Evolutionary conservation across 73 alveolate genomes (phyloP), one percentile per base, ranked within the genome.

Genomic region (Blepharisma japonicum): DNA sequence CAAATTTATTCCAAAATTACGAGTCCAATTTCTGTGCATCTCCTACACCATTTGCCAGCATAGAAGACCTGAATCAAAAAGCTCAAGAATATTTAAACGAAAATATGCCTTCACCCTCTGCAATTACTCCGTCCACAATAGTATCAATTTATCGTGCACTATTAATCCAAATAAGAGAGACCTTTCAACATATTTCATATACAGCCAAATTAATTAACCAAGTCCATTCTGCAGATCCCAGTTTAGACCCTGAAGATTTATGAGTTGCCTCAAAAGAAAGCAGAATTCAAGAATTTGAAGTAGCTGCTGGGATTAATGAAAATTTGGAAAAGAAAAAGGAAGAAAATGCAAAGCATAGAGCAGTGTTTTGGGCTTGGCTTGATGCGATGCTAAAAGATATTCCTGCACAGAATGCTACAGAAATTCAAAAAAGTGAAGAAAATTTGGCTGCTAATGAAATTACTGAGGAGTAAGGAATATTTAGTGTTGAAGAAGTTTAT

Each of bases 351-450:
- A 45, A 39, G 23, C 66, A 14, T 3, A 0, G 80, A 45, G 66
- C 25, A 45, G 61, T 38, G 71, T 70, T 70, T 25, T 70, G 80
- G 66, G 27, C n/a, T 18, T 70, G 80, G 66, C 11, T 70, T 45
- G 74, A n/a, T 18, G 74, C 47, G 6, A 39, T 61, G 18, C n/a
- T 61, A 18, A 39, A 61, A 32, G 42, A 32, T 32, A 32, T 32
- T 5, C 23, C 74, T 20, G 74, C 23, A 8, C 47, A 61, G 46
- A 39, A 61, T 61, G 47, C 46, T 25, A 61, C n/a, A 14, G 74
- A 61, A 25, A 61, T 14, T 61, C 14, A 61, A 14, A 25, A n/a
- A 8, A 61, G 4, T 61, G 39, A n/a, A 61, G 46, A 8, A 14
- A 14, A 39, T 25, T 61, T 32, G 42, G 42, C 3, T 32, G 42